phyloP scores from a whole-genome alignment of 2,329 filamentous ascomycete species.

The Tothia fuscella region DNA sequence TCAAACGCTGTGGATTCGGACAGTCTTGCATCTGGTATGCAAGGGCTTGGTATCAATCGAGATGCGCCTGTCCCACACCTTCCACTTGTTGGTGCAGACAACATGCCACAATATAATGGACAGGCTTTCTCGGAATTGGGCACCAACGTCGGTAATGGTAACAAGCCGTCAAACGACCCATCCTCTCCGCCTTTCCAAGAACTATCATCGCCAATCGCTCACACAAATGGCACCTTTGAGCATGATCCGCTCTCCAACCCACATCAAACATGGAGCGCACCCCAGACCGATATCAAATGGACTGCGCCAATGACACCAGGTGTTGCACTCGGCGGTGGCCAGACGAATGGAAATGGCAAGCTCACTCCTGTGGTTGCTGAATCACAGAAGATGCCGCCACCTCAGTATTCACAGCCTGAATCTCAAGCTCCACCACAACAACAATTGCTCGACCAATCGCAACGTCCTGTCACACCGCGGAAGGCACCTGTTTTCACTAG shows the following conservation, averaged over 20 bases:
- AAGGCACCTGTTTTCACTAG: constrained; percentile 5
- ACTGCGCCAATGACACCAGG: neutral
- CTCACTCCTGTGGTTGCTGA: neutral
- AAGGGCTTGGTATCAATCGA: neutral
- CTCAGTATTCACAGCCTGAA: neutral
- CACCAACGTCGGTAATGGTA: too few species aligned
- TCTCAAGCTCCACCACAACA: neutral
- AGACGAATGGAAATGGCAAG: neutral
- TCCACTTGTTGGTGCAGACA: neutral
- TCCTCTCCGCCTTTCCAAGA: too few species aligned
- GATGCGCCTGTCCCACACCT: neutral
- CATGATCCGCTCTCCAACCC: too few species aligned
- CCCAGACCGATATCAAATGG: too few species aligned
- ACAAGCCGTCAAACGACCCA: too few species aligned
- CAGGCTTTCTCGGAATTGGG: too few species aligned
- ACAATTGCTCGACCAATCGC: neutral
- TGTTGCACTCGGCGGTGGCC: neutral
- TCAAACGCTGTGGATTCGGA: neutral
- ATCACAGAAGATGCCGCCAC: constrained; percentile 1
- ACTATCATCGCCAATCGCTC: too few species aligned
- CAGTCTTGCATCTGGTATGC: neutral
- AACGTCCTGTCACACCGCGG: neutral
- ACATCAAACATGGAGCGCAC: too few species aligned
- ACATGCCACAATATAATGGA: neutral
- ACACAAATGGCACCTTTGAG: too few species aligned